Conservation (phyloP, 192 early-diverging fungal species). For the Pecoramyces ruminantium region DNA sequence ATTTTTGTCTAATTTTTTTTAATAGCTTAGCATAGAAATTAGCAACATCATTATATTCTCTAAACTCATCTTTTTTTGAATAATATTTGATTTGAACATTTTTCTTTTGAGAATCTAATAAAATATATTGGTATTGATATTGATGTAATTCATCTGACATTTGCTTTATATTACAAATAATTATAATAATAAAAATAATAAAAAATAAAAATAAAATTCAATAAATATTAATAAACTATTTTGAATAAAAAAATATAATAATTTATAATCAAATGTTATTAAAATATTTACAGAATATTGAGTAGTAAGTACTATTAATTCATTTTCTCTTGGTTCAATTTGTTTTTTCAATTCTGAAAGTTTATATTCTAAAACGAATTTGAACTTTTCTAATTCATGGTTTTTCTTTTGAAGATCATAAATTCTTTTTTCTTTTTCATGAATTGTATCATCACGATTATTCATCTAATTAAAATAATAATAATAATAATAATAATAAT, state of each 20-base stretch:
- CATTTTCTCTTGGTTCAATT: constrained; percentile 30
- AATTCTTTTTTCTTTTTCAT: constrained; percentile 40
- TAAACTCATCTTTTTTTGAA: background rate
- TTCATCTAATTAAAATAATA: no score
- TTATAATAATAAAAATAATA: no score
- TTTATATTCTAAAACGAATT: constrained; percentile 42
- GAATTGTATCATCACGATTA: constrained; percentile 38
- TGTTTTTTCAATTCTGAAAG: constrained; percentile 36
- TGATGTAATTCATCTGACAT: background rate
- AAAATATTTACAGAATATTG: background rate
- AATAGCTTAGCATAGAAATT: background rate
- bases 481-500: no score
- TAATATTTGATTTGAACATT: background rate
- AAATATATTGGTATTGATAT: background rate
- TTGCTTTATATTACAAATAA: background rate
- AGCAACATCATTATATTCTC: background rate
- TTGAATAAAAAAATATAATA: no score
- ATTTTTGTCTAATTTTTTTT: background rate
- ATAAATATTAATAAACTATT: no score
- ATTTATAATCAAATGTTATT: background rate
- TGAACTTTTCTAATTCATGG: constrained; percentile 44
- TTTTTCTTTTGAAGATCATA: constrained; percentile 41
- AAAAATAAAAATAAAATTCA: no score
- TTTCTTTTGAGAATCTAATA: background rate
- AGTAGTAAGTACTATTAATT: constrained; percentile 18